phyloP scores from a whole-genome alignment of 1,284 basidiomycete species.

The Rhodotorula sp. region DNA sequence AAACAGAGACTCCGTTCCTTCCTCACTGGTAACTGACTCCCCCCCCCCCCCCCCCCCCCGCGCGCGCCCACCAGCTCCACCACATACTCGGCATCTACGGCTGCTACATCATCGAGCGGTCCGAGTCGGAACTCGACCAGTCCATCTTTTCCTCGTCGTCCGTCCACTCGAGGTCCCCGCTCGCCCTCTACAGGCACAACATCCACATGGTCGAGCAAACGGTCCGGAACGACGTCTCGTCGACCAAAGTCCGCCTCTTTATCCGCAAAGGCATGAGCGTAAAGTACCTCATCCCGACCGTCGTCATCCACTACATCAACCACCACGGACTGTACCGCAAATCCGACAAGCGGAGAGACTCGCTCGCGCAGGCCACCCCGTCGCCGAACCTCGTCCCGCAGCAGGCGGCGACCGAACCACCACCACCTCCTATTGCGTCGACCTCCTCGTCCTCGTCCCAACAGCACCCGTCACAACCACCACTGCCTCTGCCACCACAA shows the following conservation, averaged over 20 bases:
- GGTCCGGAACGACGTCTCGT: conserved; percentile 97
- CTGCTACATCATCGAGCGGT: conserved; percentile 90
- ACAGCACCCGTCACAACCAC: background rate
- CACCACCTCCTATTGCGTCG: background rate
- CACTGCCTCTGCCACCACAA: background rate
- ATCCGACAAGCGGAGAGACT: conserved; percentile 7
- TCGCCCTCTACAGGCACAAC: conserved; percentile 61
- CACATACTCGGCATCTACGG: conserved; percentile 94
- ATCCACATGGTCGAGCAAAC: conserved; percentile 92
- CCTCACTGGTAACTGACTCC: too few relatives aligned
- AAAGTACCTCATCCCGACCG: conserved; percentile 73
- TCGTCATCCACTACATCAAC: conserved; percentile 94
- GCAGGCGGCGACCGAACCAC: background rate
- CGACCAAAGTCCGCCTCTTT: conserved; percentile 87
- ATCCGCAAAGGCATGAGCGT: conserved; percentile 89
- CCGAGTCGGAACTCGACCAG: conserved; percentile 75
- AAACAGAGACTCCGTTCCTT: too few relatives aligned
- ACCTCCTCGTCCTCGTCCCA: background rate
- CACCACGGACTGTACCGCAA: conserved; percentile 57
- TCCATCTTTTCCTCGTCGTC: conserved; percentile 43
- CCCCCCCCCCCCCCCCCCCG: background rate
- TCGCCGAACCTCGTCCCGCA: background rate
- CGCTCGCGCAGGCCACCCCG: background rate
- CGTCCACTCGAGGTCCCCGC: conserved; percentile 39
- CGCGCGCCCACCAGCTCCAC: conserved; percentile 74